A percentile compares a stretch with the other conserved stretches of the same genome.
Conservation (phyloP, 768 basidiomycete genomes). For the Lactarius trivialis region DNA sequence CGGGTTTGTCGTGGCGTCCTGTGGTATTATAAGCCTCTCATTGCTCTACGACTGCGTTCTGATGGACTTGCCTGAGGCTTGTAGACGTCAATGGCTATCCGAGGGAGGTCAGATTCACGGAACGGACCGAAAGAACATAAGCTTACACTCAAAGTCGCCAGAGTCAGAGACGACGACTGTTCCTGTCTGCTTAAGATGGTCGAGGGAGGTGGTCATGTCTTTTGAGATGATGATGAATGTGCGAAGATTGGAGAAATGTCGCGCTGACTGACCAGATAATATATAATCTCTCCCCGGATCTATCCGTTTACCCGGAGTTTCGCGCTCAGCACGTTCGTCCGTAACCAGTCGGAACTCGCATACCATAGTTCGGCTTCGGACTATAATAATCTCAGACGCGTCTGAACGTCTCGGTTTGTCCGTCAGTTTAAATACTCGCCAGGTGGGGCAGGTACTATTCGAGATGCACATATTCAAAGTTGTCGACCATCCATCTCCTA, state of each 20-base stretch:
- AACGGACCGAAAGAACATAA: constrained; percentile 3
- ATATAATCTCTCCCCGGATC: constrained; percentile 16
- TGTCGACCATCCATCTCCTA: neutral
- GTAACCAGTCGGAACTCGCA: neutral
- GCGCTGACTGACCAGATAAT: neutral
- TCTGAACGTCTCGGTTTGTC: no score
- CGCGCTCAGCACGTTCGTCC: neutral
- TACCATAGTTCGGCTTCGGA: no score
- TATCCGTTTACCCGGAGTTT: neutral
- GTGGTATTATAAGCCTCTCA: constrained; percentile 13
- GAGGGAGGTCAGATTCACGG: constrained; percentile 17
- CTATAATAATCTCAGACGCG: neutral
- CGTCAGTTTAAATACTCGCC: neutral
- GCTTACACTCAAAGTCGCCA: constrained; percentile 83
- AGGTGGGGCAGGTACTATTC: neutral
- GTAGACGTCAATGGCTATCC: constrained; percentile 84
- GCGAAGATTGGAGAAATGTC: neutral
- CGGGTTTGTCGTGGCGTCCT: constrained; percentile 99
- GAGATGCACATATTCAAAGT: neutral
- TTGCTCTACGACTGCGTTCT: neutral
- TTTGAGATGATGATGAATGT: constrained; percentile 20
- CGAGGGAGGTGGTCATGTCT: constrained; percentile 71
- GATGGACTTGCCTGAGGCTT: constrained; percentile 69
- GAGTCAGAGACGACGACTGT: constrained; percentile 97
- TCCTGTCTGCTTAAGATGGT: constrained; percentile 82